Percentiles rank a stretch among this genome's conserved stretches.
Evolutionary conservation across 2,329 filamentous ascomycete genomes (phyloP).

Genomic region (Chalaropsis ovoidea): DNA sequence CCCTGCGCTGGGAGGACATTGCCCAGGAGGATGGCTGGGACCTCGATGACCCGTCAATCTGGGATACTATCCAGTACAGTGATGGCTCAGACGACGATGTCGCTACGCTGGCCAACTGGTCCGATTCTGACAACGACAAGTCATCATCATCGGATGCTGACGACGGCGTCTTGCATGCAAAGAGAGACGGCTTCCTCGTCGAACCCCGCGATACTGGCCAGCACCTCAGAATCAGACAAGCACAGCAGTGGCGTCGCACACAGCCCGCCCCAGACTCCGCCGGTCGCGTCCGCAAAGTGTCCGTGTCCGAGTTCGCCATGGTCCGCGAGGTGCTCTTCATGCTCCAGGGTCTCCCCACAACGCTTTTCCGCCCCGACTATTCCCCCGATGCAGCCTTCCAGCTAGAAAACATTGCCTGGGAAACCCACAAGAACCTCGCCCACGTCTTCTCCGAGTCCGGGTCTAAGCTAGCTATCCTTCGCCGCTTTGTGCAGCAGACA

Average conservation of each 20-base stretch:
- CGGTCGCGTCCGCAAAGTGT: slow-evolving; percentile 34
- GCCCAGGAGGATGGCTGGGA: slow-evolving; percentile 65
- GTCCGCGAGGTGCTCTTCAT: slow-evolving; percentile 75
- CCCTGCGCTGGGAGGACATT: slow-evolving; percentile 69
- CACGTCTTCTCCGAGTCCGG: slow-evolving; percentile 41
- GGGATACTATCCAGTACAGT: slow-evolving; percentile 59
- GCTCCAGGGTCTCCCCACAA: slow-evolving; percentile 67
- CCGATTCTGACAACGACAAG: slow-evolving; percentile 32
- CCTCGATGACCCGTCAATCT: slow-evolving; percentile 51
- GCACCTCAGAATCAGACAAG: slow-evolving; percentile 30
- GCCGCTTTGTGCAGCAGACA: slow-evolving; percentile 36
- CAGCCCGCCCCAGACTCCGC: slow-evolving; percentile 33
- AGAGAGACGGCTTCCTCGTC: slow-evolving; percentile 33
- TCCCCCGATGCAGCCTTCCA: slow-evolving; percentile 37
- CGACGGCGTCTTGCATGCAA: background rate
- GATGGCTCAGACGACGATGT: slow-evolving; percentile 53
- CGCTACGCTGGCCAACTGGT: slow-evolving; percentile 32
- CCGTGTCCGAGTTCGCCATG: slow-evolving; percentile 60
- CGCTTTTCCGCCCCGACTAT: slow-evolving; percentile 49
- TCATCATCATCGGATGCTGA: slow-evolving; percentile 30
- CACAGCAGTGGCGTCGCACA: slow-evolving; percentile 34
- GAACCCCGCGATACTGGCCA: slow-evolving; percentile 31
- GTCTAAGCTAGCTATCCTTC: slow-evolving; percentile 38
- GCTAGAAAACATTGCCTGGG: slow-evolving; percentile 41
- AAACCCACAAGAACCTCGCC: slow-evolving; percentile 42